Percentiles rank a stretch among this genome's conserved stretches.
phyloP scores from a whole-genome alignment of 192 early-diverging fungal genomes.

The Coemansia furcata region DNA sequence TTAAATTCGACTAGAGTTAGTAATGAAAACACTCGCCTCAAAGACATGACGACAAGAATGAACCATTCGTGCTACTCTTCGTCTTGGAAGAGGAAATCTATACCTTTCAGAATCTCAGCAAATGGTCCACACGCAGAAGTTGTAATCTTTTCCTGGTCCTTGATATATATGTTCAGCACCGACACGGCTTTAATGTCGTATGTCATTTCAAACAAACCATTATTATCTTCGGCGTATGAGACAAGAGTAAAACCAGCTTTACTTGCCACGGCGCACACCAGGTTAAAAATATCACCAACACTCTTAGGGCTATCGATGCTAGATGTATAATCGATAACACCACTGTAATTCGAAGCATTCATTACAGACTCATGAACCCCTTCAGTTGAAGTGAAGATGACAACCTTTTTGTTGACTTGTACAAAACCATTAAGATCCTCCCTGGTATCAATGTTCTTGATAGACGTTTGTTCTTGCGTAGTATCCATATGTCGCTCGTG shows the following conservation, averaged over 20 bases:
- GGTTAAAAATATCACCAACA: too few relatives aligned
- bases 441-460: neutral
- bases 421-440: neutral
- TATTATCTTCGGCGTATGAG: too few relatives aligned
- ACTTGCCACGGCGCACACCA: too few relatives aligned
- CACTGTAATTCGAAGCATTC: neutral
- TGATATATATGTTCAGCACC: neutral
- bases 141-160: neutral
- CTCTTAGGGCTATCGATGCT: too few relatives aligned
- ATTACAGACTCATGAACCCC: neutral
- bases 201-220: too few relatives aligned
- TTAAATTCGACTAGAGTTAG: neutral
- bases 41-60: neutral
- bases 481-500: neutral
- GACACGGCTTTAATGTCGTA: neutral
- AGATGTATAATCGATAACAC: neutral
- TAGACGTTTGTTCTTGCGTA: neutral
- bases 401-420: neutral
- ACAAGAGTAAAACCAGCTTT: too few relatives aligned
- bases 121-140: neutral
- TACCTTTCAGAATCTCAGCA: neutral
- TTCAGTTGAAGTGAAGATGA: neutral
- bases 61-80: neutral
- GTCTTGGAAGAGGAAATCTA: neutral
- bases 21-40: neutral